Conservation (phyloP, 2,329 filamentous ascomycete genomes). For the Alternaria dauci region DNA sequence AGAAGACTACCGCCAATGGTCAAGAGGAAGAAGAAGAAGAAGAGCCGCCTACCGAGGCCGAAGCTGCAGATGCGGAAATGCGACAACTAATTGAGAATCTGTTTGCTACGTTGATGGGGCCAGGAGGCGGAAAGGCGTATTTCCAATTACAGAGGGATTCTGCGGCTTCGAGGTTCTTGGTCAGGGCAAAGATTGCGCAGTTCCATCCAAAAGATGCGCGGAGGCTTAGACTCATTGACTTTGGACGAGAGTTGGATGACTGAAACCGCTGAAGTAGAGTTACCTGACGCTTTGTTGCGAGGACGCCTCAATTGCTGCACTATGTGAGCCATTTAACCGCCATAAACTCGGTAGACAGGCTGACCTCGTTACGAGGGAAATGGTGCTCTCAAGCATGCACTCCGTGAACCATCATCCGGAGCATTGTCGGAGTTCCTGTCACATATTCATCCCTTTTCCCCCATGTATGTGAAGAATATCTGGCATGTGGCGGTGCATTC, state of each 20-base stretch:
- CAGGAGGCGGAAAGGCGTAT: constrained; percentile 55
- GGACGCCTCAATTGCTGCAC: not conserved
- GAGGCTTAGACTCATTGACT: constrained; percentile 62
- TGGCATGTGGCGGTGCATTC: constrained; percentile 18
- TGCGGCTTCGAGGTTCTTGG: constrained; percentile 62
- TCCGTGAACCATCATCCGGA: not conserved
- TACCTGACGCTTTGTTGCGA: not conserved
- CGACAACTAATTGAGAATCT: constrained; percentile 58
- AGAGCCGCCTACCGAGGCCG: constrained; percentile 53
- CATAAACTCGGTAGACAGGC: not conserved
- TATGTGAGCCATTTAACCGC: not conserved
- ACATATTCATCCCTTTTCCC: not conserved
- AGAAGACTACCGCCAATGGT: constrained; percentile 31
- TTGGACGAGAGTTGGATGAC: constrained; percentile 55
- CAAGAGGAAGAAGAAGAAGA: constrained; percentile 33
- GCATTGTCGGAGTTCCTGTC: constrained; percentile 1
- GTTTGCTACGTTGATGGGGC: constrained; percentile 52
- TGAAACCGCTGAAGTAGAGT: constrained; percentile 16
- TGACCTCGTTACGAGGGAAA: not conserved
- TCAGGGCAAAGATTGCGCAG: constrained; percentile 64
- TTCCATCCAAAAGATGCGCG: constrained; percentile 64
- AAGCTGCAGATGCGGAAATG: constrained; percentile 59
- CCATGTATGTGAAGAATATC: not conserved
- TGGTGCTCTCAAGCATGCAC: not conserved
- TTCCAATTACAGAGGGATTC: constrained; percentile 60